Conservation (phyloP, 805 yeast species). For the Metschnikowia dekortorum region DNA sequence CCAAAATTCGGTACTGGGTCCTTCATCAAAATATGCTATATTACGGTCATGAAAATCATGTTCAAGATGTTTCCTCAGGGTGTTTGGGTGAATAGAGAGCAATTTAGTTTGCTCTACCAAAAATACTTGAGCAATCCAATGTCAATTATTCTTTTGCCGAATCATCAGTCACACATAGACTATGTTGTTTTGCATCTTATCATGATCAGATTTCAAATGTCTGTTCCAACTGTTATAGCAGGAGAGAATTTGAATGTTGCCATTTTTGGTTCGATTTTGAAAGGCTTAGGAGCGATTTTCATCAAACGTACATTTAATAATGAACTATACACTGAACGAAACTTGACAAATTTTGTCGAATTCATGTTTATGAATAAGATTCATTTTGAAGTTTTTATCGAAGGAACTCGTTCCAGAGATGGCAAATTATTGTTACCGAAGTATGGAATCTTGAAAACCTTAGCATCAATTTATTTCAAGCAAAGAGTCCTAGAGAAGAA, state of each 20-base stretch:
- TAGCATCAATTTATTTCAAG: conserved; percentile 42
- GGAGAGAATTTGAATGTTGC: conserved; percentile 65
- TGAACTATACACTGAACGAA: conserved; percentile 43
- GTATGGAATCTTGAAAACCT: conserved; percentile 54
- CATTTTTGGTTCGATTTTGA: conserved; percentile 46
- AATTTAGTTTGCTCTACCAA: conserved; percentile 26
- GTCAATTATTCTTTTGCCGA: conserved; percentile 50
- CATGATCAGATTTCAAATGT: conserved; percentile 48
- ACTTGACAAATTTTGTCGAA: conserved; percentile 45
- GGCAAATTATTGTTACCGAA: conserved; percentile 62
- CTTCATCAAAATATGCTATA: conserved; percentile 33
- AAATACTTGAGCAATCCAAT: conserved; percentile 36
- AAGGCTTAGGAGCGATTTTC: conserved; percentile 52
- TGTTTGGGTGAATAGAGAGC: conserved; percentile 33
- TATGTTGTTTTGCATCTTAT: conserved; percentile 54
- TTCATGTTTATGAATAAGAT: conserved; percentile 45
- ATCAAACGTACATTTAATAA: conserved; percentile 48
- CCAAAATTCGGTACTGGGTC: conserved; percentile 27
- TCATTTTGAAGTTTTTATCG: conserved; percentile 57
- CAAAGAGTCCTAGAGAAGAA: conserved; percentile 26
- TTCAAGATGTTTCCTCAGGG: conserved; percentile 40
- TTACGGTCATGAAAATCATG: conserved; percentile 32
- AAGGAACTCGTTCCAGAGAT: conserved; percentile 63
- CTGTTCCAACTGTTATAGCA: conserved; percentile 56
- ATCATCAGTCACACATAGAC: conserved; percentile 61